Percentiles rank a stretch among this genome's conserved stretches.
phyloP scores from a whole-genome alignment of 1,139 yeast genomes.

The Sugiyamaella neomexicana region DNA sequence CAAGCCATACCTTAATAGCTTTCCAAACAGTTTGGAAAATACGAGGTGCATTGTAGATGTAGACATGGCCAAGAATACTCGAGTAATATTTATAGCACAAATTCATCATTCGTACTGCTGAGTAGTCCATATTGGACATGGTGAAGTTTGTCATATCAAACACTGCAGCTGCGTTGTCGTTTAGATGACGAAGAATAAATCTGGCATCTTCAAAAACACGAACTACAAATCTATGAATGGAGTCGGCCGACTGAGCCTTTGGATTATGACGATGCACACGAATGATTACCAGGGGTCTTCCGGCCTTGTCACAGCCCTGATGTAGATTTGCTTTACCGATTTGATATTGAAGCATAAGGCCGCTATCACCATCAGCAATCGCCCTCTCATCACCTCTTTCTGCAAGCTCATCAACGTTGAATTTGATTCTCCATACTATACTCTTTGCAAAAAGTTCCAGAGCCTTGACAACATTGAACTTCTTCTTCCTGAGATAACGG shows the following conservation, averaged over 20 bases:
- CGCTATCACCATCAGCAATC: conserved; percentile 42
- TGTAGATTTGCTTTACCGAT: conserved; percentile 60
- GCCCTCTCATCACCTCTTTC: conserved; percentile 58
- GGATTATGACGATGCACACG: conserved; percentile 71
- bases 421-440: conserved; percentile 65
- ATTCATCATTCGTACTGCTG: conserved; percentile 74
- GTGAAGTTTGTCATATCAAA: conserved; percentile 77
- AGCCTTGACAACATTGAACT: conserved; percentile 79
- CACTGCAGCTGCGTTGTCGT: conserved; percentile 67
- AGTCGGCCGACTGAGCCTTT: conserved; percentile 64
- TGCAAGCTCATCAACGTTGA: conserved; percentile 57
- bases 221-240: conserved; percentile 65
- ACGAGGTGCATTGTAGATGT: conserved; percentile 90
- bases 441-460: conserved; percentile 65
- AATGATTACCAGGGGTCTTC: conserved; percentile 68
- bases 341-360: conserved; percentile 52
- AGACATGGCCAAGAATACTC: conserved; percentile 69
- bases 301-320: conserved; percentile 61
- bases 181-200: conserved; percentile 58
- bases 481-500: conserved; percentile 85
- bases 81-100: conserved; percentile 82
- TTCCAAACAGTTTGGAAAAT: conserved; percentile 84
- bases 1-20: conserved; percentile 79
- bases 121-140: conserved; percentile 78
- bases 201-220: conserved; percentile 69